A percentile compares a stretch with the other conserved stretches of the same genome.
phyloP scores from a whole-genome alignment of 345 rosid genomes.

The Aquilaria yunnanensis region DNA sequence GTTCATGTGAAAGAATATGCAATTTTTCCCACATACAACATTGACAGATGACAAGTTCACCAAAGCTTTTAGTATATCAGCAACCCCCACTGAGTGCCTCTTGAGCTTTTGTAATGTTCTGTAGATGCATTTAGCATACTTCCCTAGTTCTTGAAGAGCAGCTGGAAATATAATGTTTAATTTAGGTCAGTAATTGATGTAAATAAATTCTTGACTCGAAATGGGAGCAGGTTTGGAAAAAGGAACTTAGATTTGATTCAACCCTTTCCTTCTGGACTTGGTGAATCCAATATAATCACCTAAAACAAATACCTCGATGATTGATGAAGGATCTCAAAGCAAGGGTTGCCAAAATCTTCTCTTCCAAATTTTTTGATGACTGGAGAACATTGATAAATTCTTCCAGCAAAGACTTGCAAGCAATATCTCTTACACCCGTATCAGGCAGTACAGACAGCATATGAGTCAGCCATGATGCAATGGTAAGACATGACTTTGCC shows the following conservation, averaged over 20 bases:
- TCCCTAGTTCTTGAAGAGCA: slow-evolving; percentile 45
- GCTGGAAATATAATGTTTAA: slow-evolving; percentile 16
- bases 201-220: neutral
- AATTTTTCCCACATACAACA: slow-evolving; percentile 38
- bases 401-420: slow-evolving; percentile 44
- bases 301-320: slow-evolving; percentile 35
- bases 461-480: slow-evolving; percentile 51
- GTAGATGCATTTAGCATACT: slow-evolving; percentile 52
- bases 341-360: slow-evolving; percentile 55
- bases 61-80: slow-evolving; percentile 53
- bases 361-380: slow-evolving; percentile 53
- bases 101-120: slow-evolving; percentile 47
- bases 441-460: slow-evolving; percentile 58
- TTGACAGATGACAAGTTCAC: slow-evolving; percentile 50
- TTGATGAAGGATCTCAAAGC: slow-evolving; percentile 49
- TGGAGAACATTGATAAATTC: slow-evolving; percentile 56
- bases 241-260: too few relatives aligned
- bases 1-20: neutral
- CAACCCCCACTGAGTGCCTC: slow-evolving; percentile 33
- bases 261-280: neutral
- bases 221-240: neutral
- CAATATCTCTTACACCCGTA: slow-evolving; percentile 34
- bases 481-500: slow-evolving; percentile 48
- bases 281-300: neutral
- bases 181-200: neutral